phyloP scores from a whole-genome alignment of 164 flowering plant species.

The Vitis rupestris region DNA sequence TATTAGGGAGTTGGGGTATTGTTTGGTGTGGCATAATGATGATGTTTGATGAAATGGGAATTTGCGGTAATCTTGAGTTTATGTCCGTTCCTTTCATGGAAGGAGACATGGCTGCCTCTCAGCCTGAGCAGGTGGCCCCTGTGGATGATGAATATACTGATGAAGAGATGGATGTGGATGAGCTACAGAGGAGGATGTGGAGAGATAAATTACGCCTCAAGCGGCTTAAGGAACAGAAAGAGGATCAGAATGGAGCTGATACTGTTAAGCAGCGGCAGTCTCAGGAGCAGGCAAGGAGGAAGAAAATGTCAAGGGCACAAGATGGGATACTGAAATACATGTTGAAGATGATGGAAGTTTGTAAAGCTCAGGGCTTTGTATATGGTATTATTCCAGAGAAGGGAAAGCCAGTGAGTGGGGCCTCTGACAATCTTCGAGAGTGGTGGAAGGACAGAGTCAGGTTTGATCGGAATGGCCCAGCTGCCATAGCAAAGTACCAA shows the following conservation, averaged over 20 bases:
- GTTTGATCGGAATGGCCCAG: constrained; percentile 86
- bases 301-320: constrained; percentile 89
- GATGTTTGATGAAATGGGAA: constrained; percentile 34
- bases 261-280: constrained; percentile 28
- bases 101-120: constrained; percentile 4
- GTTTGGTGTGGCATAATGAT: constrained; percentile 8
- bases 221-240: constrained; percentile 37
- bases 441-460: constrained; percentile 95
- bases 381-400: constrained; percentile 91
- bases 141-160: constrained; percentile 41
- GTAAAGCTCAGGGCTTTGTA: constrained; percentile 89
- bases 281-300: constrained; percentile 74
- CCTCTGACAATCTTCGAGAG: constrained; percentile 81
- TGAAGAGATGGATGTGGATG: constrained; percentile 40
- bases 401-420: constrained; percentile 90
- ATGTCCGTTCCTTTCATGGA: constrained; percentile 20
- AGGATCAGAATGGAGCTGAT: constrained; percentile 30
- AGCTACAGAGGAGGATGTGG: constrained; percentile 49
- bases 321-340: constrained; percentile 85
- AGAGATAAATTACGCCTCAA: constrained; percentile 35
- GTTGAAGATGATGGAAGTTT: constrained; percentile 92
- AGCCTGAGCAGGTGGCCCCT: constrained; percentile 15
- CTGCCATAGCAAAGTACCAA: constrained; percentile 68
- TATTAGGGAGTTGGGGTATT: neutral
- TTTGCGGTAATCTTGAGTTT: constrained; percentile 29